A percentile compares a stretch with the other conserved stretches of the same genome.
Evolutionary conservation across 495 filamentous ascomycete species (phyloP).

Genomic region (Tuber brumale): DNA sequence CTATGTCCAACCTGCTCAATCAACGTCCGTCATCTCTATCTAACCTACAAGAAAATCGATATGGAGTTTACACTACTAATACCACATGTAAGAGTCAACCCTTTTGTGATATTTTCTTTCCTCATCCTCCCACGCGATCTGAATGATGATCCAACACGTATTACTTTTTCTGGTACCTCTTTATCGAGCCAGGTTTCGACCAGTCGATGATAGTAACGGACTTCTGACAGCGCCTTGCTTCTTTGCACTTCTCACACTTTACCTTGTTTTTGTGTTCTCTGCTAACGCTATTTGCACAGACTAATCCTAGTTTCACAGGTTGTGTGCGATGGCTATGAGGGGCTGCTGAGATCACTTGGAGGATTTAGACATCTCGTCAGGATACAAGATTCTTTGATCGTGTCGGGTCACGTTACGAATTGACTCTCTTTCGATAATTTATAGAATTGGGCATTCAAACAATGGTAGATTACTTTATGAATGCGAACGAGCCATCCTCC

Average conservation of each 20-base stretch:
- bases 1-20: background rate
- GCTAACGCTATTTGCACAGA: background rate
- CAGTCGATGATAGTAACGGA: constrained; percentile 55
- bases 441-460: background rate
- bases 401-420: background rate
- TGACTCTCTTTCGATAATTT: background rate
- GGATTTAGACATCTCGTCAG: background rate
- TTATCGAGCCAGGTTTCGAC: constrained; percentile 51
- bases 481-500: background rate
- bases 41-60: background rate
- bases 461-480: background rate
- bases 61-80: background rate
- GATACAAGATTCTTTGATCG: background rate
- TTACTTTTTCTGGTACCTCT: constrained; percentile 59
- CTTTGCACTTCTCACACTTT: background rate
- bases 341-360: background rate
- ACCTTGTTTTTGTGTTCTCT: background rate
- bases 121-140: constrained; percentile 19
- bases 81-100: background rate
- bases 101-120: background rate
- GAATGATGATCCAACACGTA: constrained; percentile 50
- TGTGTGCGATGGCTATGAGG: background rate
- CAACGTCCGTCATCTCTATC: background rate
- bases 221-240: constrained; percentile 48
- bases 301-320: background rate